Base-by-base conservation (phyloP, 2,329 filamentous ascomycete genomes). In the Hypoxylon sp. region DNA sequence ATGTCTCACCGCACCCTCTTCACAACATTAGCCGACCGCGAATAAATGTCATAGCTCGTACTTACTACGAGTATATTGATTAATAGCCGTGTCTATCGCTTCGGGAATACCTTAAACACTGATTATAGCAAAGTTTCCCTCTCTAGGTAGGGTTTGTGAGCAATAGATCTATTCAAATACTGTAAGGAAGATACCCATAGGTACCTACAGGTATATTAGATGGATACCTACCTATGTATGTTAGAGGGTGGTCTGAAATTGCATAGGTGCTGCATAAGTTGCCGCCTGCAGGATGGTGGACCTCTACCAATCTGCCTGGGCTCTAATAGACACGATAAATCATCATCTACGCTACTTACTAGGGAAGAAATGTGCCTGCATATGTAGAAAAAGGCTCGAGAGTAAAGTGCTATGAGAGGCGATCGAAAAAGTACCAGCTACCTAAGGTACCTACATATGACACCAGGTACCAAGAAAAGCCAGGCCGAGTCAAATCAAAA, bases 401-500 rank as follows among this genome's bases (percentile, higher is more conserved):
- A 10, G n/a, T 47, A 33, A 55, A 54, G 54, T 39, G 46, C 37
- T 47, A 59, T 47, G 33, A 50, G 10, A 19, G 19, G 22, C 46
- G 17, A 39, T 52, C 33, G 24, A 37, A 55, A n/a, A 26, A 54
- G 35, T 14, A 22, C 19, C 19, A 1, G 19, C 19, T 22, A 22
- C 19, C 19, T 22, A n/a, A n/a, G n/a, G n/a, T n/a, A n/a, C n/a
- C n/a, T n/a, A n/a, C n/a, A n/a, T n/a, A 48, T 44, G 39, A 26
- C 22, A 17, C 42, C 48, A 42, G 39, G 19, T 60, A 55, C 26
- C 46, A 56, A 51, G 26, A 31, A 14, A 58, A 51, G 46, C 33
- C 50, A 56, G 26, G 35, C 51, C 51, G 47, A 46, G 56, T 50
- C 11, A 35, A 46, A 44, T 33, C n/a, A 58, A 56, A 68, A 51